Base-by-base conservation (phyloP, 2,329 filamentous ascomycete genomes). In the Didymellaceae sp. region DNA sequence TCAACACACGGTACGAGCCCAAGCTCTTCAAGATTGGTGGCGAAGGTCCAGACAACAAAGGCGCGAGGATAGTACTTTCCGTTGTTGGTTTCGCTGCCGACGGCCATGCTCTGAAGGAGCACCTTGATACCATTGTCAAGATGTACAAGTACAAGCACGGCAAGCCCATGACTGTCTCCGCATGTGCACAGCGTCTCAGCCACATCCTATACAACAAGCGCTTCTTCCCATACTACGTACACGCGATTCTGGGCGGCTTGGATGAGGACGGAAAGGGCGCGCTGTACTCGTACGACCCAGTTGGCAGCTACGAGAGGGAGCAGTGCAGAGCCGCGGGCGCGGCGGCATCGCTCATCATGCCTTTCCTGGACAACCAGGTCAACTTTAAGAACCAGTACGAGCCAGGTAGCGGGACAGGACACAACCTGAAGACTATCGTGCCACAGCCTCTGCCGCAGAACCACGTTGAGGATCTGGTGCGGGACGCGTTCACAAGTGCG, bases 301-400 rank as follows among this genome's bases (percentile, higher is more conserved):
- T 99, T 32, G 94, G 94, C 63, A 96, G 90, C 73, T 99, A 97
- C 78, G 94, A 99, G 82, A 82, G 94, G 61, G 94, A 99, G 78
- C 90, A 96, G 78, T 97, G 92, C 79, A 86, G 93, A 60, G 92
- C 94, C 26, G 94, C 90, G 32, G 94, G 94, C 66, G 92, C 94
- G 11, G 92, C 92, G 16, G 88, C 91, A 45, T 94, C 90, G 68
- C 79, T 99, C 75, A 99, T 99, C 77, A 99, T 97, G 90, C 94
- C 94, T 1, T 99, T 99, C 82, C 78, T 99, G 70, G 94, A 99
- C 76, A 99, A 99, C 75, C 95, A 99, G 78, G 94, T 99, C 80
- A 97, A 97, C 80, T 93, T 93, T 82, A 99, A 97, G 84, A 99
- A 99, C 75, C 93, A 97, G 80, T 96, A 96, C 73, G 82, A 94